phyloP scores from a whole-genome alignment of 2,329 filamentous ascomycete species.

The Epichloe uncinata region DNA sequence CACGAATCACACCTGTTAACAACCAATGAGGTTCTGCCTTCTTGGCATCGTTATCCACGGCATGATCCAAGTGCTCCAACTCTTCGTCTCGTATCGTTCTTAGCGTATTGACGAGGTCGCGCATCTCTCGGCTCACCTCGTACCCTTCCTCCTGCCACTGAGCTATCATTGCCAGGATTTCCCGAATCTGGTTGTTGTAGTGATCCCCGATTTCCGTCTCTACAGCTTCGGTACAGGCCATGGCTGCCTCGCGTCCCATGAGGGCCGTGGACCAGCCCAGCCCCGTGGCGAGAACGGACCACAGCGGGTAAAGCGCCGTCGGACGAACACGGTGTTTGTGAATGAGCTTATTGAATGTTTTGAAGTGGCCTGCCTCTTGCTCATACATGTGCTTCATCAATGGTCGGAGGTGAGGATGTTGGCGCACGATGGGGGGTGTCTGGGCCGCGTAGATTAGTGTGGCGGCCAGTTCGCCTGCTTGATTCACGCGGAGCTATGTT shows the following conservation, averaged over 20 bases:
- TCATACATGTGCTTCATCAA: conserved; percentile 98
- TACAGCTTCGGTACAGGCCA: conserved; percentile 97
- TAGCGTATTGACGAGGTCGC: conserved; percentile 57
- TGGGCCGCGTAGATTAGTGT: conserved; percentile 89
- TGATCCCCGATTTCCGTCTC: conserved; percentile 96
- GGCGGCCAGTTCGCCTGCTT: conserved; percentile 93
- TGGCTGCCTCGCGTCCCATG: conserved; percentile 84
- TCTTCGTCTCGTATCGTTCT: conserved; percentile 87
- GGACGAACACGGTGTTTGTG: conserved; percentile 81
- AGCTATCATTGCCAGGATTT: conserved; percentile 66
- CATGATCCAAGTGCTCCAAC: conserved; percentile 90
- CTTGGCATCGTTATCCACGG: conserved; percentile 84
- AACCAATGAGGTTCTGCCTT: conserved; percentile 82
- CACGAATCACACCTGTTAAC: conserved; percentile 71
- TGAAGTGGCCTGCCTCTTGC: conserved; percentile 80
- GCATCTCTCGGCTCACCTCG: conserved; percentile 66
- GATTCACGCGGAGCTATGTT: conserved; percentile 74
- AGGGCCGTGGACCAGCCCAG: conserved; percentile 83
- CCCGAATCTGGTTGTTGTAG: conserved; percentile 84
- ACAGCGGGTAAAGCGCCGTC: conserved; percentile 83
- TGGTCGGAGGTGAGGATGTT: conserved; percentile 76
- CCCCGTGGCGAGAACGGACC: conserved; percentile 66
- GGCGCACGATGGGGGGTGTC: conserved; percentile 65
- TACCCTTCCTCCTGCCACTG: conserved; percentile 67
- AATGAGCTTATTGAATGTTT: conserved; percentile 72